Evolutionary conservation across 1,139 yeast species (phyloP).

Genomic region (Suhomyces ambrosiae): DNA sequence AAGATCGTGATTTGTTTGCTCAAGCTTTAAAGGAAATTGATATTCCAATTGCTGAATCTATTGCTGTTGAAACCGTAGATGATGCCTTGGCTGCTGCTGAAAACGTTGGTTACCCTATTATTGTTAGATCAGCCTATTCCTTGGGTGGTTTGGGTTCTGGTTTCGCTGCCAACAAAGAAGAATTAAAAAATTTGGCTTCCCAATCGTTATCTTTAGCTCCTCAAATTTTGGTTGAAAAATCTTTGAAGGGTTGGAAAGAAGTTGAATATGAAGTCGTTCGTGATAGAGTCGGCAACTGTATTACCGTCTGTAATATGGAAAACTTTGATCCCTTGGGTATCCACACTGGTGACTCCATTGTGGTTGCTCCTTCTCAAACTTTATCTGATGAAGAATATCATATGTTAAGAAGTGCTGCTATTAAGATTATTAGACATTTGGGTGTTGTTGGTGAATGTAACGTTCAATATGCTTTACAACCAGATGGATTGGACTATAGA

Average conservation of each 20-base stretch:
- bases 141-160: conserved; percentile 99
- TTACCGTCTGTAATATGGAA: conserved; percentile 99
- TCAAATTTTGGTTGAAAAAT: conserved; percentile 93
- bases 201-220: conserved; percentile 90
- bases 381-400: conserved; percentile 95
- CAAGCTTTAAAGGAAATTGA: conserved; percentile 91
- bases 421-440: conserved; percentile 93
- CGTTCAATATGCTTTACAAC: conserved; percentile 95
- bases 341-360: conserved; percentile 98
- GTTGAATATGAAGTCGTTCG: conserved; percentile 98
- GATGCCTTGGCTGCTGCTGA: conserved; percentile 90
- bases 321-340: conserved; percentile 97
- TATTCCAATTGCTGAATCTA: conserved; percentile 94
- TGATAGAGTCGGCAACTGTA: conserved; percentile 94
- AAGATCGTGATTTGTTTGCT: conserved; percentile 95
- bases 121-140: conserved; percentile 97
- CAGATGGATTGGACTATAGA: conserved; percentile 92
- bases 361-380: conserved; percentile 98
- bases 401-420: conserved; percentile 96
- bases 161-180: conserved; percentile 81
- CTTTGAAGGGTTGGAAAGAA: conserved; percentile 98
- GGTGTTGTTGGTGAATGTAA: conserved; percentile 99
- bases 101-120: conserved; percentile 89
- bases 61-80: conserved; percentile 91
- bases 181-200: conserved; percentile 81